Evolutionary conservation across 2,329 filamentous ascomycete species (phyloP).

Genomic region (Neofusicoccum kwambonambiense): DNA sequence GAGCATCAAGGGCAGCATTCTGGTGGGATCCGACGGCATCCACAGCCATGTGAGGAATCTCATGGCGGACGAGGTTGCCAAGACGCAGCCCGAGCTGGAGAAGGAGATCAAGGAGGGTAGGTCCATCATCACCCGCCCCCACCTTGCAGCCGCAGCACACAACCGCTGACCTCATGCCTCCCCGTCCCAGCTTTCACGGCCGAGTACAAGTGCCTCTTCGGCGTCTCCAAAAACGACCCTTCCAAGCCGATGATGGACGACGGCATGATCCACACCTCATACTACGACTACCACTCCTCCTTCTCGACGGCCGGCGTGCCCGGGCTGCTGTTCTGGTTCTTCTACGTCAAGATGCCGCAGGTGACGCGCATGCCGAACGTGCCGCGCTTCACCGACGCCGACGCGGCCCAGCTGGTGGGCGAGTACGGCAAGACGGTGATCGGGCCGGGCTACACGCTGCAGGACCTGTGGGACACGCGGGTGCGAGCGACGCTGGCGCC

Average conservation of each 20-base stretch:
- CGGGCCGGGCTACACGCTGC: constrained; percentile 17
- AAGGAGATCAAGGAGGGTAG: constrained; percentile 6
- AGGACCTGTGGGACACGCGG: neutral
- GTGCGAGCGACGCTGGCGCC: neutral
- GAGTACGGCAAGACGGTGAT: constrained; percentile 14
- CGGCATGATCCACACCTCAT: constrained; percentile 20
- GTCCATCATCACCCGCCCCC: neutral
- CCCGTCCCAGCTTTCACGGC: neutral
- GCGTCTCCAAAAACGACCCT: neutral
- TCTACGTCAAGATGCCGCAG: constrained; percentile 1
- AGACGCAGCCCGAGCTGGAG: neutral
- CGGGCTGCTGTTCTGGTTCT: constrained; percentile 9
- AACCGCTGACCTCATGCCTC: neutral
- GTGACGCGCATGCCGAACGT: neutral
- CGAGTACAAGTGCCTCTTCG: constrained; percentile 12
- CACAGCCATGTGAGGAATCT: constrained; percentile 13
- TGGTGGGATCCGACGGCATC: constrained; percentile 16
- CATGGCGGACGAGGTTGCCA: constrained; percentile 12
- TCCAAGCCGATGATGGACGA: constrained; percentile 3
- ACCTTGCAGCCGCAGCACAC: no score
- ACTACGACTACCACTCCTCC: constrained; percentile 19
- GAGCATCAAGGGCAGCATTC: constrained; percentile 12
- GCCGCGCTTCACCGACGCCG: constrained; percentile 32
- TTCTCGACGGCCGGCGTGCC: constrained; percentile 21
- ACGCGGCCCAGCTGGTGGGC: constrained; percentile 26